Evolutionary conservation across 306 rosid species (phyloP), one percentile per base, ranked within the genome.

Genomic region (Mimosa bimucronata): DNA sequence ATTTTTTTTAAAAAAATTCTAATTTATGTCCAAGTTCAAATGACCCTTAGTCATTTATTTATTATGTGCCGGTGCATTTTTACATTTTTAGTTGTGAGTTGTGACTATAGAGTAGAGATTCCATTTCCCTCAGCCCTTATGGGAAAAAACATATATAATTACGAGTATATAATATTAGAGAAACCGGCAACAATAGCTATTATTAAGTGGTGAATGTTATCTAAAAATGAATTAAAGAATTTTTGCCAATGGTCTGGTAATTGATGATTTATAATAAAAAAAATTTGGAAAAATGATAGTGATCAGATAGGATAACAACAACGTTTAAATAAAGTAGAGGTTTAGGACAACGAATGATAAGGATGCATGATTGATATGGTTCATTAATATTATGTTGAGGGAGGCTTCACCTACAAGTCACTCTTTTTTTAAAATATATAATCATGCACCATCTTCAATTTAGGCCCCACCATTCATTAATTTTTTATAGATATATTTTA

Each of bases 191-290:
- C 25, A 50, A 50, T 19, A 50, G 61, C 61, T 7, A 55, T 55
- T n/a, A n/a, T 55, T n/a, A 55, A 55, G 28, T 1, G 5, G 31
- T 25, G 7, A 26, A 26, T 26, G 26, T 26, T 37, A 37, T 66
- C 11, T 37, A 18, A 25, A 19, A 37, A 37, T 13, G 46, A 34
- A 78, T 2, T 34, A 34, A 34, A 48, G 67, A 81, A 77, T 80
- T 60, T 86, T 79, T 77, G 76, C 79, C 76, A 48, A 50, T 80
- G 76, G 78, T 72, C 46, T 41, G 79, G 83, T 70, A 38, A 82
- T 31, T 48, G 57, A 29, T 29, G n/a, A 62, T 28, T 25, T 6
- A 18, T 50, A 50, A 15, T 50, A 16, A 18, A 6, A 53, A 53
- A 53, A 6, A 30, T 14, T 2, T 6, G 3, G 2, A 65, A 2